A percentile compares a stretch with the other conserved stretches of the same genome.
These are phyloP conservation scores for Aureobasidium sp. DNA, from an alignment of 2,329 filamentous ascomycete species.

Conservation along the genomic window DNA sequence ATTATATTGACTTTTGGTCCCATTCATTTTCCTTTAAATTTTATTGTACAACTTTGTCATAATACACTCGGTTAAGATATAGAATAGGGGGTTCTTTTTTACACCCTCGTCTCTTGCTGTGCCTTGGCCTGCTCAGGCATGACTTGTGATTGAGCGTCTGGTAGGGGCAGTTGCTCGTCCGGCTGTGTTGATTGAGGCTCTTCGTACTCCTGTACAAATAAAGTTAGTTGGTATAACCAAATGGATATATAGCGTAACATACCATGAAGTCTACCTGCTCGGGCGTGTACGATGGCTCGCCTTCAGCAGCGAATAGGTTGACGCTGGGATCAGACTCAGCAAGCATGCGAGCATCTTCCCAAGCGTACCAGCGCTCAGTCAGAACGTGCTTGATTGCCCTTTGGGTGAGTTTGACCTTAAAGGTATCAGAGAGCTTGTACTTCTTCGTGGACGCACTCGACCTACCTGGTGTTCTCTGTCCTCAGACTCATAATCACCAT, in stretches of 20 bases:
- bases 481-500: conserved; percentile 62
- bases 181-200: neutral
- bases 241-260: neutral
- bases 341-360: conserved; percentile 65
- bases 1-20: conserved; percentile 3
- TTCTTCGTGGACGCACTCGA: too few species aligned
- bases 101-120: conserved; percentile 11
- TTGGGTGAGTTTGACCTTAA: conserved; percentile 69
- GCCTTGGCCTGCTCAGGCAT: neutral
- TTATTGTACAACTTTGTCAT: conserved; percentile 12
- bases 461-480: conserved; percentile 58
- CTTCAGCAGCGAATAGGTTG: conserved; percentile 41
- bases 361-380: conserved; percentile 83
- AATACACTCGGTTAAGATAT: conserved; percentile 5
- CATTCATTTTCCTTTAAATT: neutral
- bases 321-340: conserved; percentile 63
- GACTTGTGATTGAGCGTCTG: conserved; percentile 5
- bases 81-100: neutral
- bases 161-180: neutral
- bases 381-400: conserved; percentile 74
- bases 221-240: neutral
- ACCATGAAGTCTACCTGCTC: neutral
- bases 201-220: neutral
- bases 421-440: neutral
- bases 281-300: conserved; percentile 24